Conservation (phyloP, 352 stramenopile genomes). For the Phytophthora colocasiae region DNA sequence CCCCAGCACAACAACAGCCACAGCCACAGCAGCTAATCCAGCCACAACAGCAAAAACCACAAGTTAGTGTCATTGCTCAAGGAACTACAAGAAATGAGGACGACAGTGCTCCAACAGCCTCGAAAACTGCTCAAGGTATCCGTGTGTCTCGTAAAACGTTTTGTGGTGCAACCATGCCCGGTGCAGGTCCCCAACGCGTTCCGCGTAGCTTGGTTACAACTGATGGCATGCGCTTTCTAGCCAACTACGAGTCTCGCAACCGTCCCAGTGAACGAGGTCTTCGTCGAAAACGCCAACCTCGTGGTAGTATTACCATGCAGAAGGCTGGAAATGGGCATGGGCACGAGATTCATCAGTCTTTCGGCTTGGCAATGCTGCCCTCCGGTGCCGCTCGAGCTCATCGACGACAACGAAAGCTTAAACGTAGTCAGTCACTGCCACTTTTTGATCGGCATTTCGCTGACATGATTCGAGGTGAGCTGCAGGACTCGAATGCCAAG, state of each 20-base stretch:
- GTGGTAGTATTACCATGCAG: conserved; percentile 9
- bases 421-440: conserved; percentile 68
- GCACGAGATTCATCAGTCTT: conserved; percentile 29
- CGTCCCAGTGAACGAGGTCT: conserved; percentile 18
- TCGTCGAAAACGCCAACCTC: neutral
- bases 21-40: neutral
- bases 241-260: conserved; percentile 57
- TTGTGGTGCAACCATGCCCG: conserved; percentile 44
- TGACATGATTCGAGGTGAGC: conserved; percentile 59
- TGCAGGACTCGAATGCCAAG: conserved; percentile 67
- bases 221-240: conserved; percentile 66
- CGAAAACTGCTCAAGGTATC: conserved; percentile 28
- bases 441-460: conserved; percentile 71
- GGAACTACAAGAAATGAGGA: conserved; percentile 16
- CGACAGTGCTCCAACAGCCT: conserved; percentile 25
- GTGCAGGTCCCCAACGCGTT: conserved; percentile 18
- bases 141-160: conserved; percentile 47
- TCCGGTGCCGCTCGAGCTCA: conserved; percentile 27
- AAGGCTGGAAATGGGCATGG: conserved; percentile 3
- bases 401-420: conserved; percentile 49
- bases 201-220: conserved; percentile 51
- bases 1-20: neutral
- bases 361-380: neutral
- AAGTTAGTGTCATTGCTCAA: neutral
- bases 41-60: neutral